Evolutionary conservation across 345 rosid genomes (phyloP).

Genomic region (Pseudoturritis turrita): DNA sequence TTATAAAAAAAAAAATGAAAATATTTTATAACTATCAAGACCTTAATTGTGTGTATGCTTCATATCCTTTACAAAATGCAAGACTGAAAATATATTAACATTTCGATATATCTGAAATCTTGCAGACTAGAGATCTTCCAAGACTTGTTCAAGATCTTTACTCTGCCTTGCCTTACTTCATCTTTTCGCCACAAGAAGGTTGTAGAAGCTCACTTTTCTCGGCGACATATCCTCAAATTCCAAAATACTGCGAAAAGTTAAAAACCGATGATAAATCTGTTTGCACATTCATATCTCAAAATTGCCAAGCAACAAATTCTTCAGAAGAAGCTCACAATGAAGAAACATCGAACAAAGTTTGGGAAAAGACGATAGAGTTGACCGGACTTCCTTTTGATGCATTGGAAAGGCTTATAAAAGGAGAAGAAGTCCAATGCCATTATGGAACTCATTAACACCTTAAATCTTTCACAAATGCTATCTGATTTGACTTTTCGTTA

Average conservation of each 20-base stretch:
- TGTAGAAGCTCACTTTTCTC: conserved; percentile 74
- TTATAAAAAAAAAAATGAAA: no score
- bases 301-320: conserved; percentile 62
- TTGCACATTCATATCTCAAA: conserved; percentile 67
- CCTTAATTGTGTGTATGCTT: not conserved
- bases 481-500: conserved; percentile 5
- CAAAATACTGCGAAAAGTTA: conserved; percentile 56
- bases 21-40: not conserved
- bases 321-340: conserved; percentile 76
- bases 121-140: conserved; percentile 88
- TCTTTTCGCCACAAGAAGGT: conserved; percentile 76
- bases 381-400: conserved; percentile 72
- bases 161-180: conserved; percentile 64
- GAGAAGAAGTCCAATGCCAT: conserved; percentile 47
- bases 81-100: not conserved
- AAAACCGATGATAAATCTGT: conserved; percentile 69
- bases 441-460: conserved; percentile 14
- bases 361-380: conserved; percentile 80
- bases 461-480: not conserved
- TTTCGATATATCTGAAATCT: not conserved
- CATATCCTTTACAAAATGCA: not conserved
- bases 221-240: conserved; percentile 75
- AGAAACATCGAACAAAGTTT: conserved; percentile 49
- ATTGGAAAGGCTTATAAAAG: conserved; percentile 54
- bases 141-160: conserved; percentile 59